These are phyloP conservation scores for Botrytis tulipae DNA, from an alignment of 2,329 filamentous ascomycete genomes.

Conservation along the genomic window DNA sequence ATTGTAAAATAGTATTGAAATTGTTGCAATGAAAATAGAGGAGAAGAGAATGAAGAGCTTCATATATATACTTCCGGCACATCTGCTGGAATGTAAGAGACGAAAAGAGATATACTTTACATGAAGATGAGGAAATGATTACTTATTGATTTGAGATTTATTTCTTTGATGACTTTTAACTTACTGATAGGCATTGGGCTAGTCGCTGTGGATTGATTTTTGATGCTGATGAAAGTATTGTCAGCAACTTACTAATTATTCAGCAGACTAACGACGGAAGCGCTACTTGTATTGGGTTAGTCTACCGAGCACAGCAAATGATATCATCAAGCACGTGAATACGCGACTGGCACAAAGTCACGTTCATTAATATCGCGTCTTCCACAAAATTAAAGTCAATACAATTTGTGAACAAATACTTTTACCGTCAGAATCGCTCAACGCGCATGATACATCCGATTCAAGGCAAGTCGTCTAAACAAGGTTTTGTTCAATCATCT, in stretches of 20 bases:
- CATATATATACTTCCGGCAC: slow-evolving; percentile 35
- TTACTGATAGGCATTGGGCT: slow-evolving; percentile 6
- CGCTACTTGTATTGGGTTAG: not conserved
- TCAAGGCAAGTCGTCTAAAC: not conserved
- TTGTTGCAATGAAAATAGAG: slow-evolving; percentile 38
- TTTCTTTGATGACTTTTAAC: slow-evolving; percentile 7
- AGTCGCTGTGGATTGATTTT: slow-evolving; percentile 3
- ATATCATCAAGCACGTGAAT: not conserved
- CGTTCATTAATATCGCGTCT: not conserved
- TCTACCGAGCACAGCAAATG: not conserved
- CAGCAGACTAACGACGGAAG: not conserved
- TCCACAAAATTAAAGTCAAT: not conserved
- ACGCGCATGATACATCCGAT: not conserved
- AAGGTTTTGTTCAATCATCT: not conserved
- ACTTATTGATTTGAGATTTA: slow-evolving; percentile 16
- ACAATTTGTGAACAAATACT: not conserved
- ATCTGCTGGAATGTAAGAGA: slow-evolving; percentile 25
- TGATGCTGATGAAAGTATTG: slow-evolving; percentile 10
- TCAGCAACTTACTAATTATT: slow-evolving; percentile 16
- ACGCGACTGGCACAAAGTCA: not conserved
- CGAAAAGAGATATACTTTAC: slow-evolving; percentile 26
- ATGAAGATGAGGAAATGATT: slow-evolving; percentile 20
- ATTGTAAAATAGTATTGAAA: slow-evolving; percentile 33
- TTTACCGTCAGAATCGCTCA: not conserved
- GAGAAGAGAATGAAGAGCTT: slow-evolving; percentile 37